Evolutionary conservation across 2,329 filamentous ascomycete species (phyloP).

Genomic region (Lachnellula suecica): DNA sequence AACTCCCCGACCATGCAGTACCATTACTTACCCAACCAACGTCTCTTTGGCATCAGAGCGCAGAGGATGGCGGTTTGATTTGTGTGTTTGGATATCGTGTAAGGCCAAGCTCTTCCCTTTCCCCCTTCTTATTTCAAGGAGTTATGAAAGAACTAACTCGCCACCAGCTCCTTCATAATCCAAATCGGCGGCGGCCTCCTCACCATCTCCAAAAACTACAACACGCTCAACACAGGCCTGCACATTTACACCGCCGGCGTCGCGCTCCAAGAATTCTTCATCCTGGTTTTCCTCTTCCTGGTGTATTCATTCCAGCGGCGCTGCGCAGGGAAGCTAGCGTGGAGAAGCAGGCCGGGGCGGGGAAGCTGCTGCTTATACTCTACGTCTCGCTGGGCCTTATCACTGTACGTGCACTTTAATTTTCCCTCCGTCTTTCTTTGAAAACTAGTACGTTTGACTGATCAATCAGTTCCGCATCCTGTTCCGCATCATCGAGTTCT

Average conservation of each 20-base stretch:
- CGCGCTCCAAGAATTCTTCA: constrained; percentile 49
- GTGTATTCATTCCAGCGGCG: constrained; percentile 41
- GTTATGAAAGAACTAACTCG: too few relatives aligned
- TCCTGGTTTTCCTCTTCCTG: constrained; percentile 45
- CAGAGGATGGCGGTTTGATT: constrained; percentile 25
- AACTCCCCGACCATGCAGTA: constrained; percentile 19
- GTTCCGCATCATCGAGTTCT: constrained; percentile 59
- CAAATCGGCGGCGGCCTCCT: constrained; percentile 40
- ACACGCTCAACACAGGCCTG: constrained; percentile 27
- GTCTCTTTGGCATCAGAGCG: constrained; percentile 21
- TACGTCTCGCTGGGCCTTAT: constrained; percentile 43
- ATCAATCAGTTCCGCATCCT: constrained; percentile 48
- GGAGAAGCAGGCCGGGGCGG: constrained; percentile 23
- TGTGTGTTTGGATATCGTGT: constrained; percentile 29
- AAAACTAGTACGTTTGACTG: not conserved
- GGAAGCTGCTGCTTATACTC: constrained; percentile 35
- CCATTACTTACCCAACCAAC: constrained; percentile 24
- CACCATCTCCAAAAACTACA: constrained; percentile 32
- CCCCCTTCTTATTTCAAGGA: too few relatives aligned
- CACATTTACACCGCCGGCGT: constrained; percentile 54
- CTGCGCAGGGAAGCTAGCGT: too few relatives aligned
- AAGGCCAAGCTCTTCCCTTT: too few relatives aligned
- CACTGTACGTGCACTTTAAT: constrained; percentile 32
- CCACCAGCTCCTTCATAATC: constrained; percentile 47
- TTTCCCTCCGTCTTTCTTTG: not conserved